phyloP scores from a whole-genome alignment of 1,284 basidiomycete species.

The Boletus hoseneyae region DNA sequence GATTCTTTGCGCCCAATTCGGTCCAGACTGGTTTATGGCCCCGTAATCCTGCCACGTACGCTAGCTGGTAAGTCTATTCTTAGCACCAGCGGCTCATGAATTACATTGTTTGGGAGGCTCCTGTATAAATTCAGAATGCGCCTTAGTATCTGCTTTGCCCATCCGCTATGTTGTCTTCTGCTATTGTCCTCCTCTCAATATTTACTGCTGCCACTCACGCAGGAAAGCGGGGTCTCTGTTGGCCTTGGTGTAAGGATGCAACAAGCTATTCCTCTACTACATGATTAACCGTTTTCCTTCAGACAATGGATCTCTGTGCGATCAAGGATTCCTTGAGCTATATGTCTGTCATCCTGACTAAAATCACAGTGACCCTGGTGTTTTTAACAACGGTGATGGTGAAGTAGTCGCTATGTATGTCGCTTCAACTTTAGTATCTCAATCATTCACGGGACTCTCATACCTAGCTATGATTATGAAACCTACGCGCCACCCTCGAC shows the following conservation, averaged over 20 bases:
- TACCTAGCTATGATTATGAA: slow-evolving; percentile 36
- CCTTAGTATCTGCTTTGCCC: too few relatives aligned
- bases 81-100: too few relatives aligned
- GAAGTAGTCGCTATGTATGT: slow-evolving; percentile 35
- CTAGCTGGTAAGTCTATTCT: too few relatives aligned
- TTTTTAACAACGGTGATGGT: slow-evolving; percentile 29
- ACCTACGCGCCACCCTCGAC: slow-evolving; percentile 33
- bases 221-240: slow-evolving; percentile 5
- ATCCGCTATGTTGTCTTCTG: not conserved
- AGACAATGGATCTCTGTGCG: slow-evolving; percentile 23
- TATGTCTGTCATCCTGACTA: not conserved
- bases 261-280: not conserved
- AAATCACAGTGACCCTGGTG: slow-evolving; percentile 26
- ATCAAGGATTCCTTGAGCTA: not conserved
- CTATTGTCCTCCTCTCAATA: not conserved
- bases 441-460: not conserved
- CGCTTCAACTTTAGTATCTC: not conserved
- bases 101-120: too few relatives aligned
- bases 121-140: not conserved
- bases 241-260: slow-evolving; percentile 2
- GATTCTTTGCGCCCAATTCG: too few relatives aligned
- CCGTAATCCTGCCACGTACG: too few relatives aligned
- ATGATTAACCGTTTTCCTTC: not conserved
- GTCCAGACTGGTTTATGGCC: too few relatives aligned
- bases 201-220: not conserved